phyloP scores from a whole-genome alignment of 805 yeast species.

The Clavispora phyllophila region DNA sequence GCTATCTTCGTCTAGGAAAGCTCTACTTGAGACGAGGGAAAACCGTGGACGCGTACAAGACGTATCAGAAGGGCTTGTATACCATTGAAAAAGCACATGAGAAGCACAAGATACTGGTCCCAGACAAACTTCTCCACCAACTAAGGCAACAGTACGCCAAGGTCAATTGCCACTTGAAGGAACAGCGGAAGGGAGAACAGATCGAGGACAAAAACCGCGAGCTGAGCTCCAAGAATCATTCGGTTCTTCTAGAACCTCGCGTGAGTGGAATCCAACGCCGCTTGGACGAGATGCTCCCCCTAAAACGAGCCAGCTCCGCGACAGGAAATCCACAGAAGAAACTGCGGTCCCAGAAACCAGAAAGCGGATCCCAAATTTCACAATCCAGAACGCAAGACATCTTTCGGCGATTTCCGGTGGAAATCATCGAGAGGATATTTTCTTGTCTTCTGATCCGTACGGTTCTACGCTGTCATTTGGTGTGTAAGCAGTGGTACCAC shows the following conservation, averaged over 20 bases:
- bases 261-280: slow-evolving; percentile 1
- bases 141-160: slow-evolving; percentile 20
- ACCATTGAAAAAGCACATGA: slow-evolving; percentile 27
- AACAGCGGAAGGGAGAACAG: not conserved
- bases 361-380: not conserved
- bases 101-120: slow-evolving; percentile 25
- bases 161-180: slow-evolving; percentile 21
- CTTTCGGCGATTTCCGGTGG: slow-evolving; percentile 24
- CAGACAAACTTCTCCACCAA: slow-evolving; percentile 25
- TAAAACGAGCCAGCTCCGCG: slow-evolving; percentile 9
- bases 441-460: slow-evolving; percentile 15
- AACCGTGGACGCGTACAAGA: slow-evolving; percentile 31
- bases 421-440: slow-evolving; percentile 27
- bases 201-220: no score
- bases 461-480: slow-evolving; percentile 27
- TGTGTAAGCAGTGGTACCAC: slow-evolving; percentile 30
- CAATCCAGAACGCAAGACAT: slow-evolving; percentile 8
- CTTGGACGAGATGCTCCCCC: slow-evolving; percentile 17
- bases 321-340: not conserved
- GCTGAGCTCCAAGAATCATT: not conserved
- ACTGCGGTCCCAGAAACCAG: not conserved
- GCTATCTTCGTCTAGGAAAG: slow-evolving; percentile 43
- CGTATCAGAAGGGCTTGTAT: slow-evolving; percentile 33
- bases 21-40: slow-evolving; percentile 20
- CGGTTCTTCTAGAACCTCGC: not conserved